Base-by-base conservation (phyloP, 495 filamentous ascomycete species). In the Penicillium lividum region DNA sequence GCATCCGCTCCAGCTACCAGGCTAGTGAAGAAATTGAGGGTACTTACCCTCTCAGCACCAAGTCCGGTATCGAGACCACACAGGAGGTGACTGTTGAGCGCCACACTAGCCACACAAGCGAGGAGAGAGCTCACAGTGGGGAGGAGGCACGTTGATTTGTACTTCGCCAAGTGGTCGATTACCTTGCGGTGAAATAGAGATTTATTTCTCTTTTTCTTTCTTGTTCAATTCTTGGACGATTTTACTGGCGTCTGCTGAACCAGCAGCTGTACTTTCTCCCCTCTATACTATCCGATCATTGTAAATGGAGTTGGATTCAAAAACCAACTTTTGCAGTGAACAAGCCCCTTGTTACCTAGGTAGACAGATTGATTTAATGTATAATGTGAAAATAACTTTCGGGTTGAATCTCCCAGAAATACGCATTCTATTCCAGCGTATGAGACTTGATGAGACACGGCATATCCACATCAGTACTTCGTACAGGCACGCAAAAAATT, bases 1-100 rank as follows among this genome's bases (percentile, higher is more conserved):
- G 61, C 7, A 59, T 64, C 25, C 54, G 58, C 8, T 66, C 63
- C 34, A 60, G 49, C 53, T 66, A 66, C 44, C 38, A 16, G 15
- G 1, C 4, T 1, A n/a, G 13, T 40, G 38, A 40, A 16, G 38
- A 16, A 16, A 40, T 6, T n/a, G 38, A 40, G 6, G 38, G 38
- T 15, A 40, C 10, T 6, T 40, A 40, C 38, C 38, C 38, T 2
- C 38, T 40, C 15, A 40, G 38, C 15, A 40, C 5, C 38, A 40
- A 40, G 15, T 40, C 38, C 5, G 38, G 38, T 40, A 40, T 40
- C 13, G 38, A 40, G 11, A 40, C 38, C 15, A 40, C 38, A 28
- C 44, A 47, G 7, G 13, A 60, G 52, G 42, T 33, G 54, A 54
- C 53, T 40, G 33, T 36, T 52, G 38, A 40, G 4, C 38, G 38